phyloP scores from a whole-genome alignment of 305 asterid genomes.

The Fraxinus floribunda region DNA sequence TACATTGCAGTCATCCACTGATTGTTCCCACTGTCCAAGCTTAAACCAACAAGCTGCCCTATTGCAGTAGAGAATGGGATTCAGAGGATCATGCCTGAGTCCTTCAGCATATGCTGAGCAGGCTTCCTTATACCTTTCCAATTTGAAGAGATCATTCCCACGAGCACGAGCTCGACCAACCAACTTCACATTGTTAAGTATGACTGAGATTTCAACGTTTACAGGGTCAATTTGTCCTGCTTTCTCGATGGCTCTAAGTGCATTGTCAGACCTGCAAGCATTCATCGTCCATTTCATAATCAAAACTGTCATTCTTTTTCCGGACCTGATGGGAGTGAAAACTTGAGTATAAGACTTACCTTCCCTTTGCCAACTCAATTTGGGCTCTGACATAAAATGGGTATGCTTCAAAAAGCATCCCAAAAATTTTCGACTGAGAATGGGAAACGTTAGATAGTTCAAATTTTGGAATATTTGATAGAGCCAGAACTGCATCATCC shows the following conservation, averaged over 20 bases:
- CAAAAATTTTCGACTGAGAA: constrained; percentile 49
- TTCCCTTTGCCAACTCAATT: constrained; percentile 71
- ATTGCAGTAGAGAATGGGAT: constrained; percentile 81
- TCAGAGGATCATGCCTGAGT: constrained; percentile 62
- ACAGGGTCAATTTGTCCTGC: constrained; percentile 62
- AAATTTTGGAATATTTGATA: constrained; percentile 44
- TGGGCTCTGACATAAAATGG: constrained; percentile 54
- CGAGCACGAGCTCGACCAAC: constrained; percentile 76
- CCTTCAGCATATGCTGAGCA: constrained; percentile 87
- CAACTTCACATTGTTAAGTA: constrained; percentile 50
- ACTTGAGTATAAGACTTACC: constrained; percentile 39
- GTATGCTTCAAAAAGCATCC: constrained; percentile 67
- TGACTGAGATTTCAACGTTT: constrained; percentile 47
- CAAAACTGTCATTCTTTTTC: background rate
- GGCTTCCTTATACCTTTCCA: constrained; percentile 86
- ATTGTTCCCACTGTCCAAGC: constrained; percentile 69
- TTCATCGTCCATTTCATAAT: constrained; percentile 8
- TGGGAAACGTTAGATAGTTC: constrained; percentile 27
- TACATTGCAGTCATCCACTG: constrained; percentile 80
- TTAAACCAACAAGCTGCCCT: constrained; percentile 94
- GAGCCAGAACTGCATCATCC: constrained; percentile 54
- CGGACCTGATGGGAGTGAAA: background rate
- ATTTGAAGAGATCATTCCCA: constrained; percentile 78
- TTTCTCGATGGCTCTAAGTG: constrained; percentile 55
- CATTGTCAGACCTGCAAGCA: constrained; percentile 67